Conservation (phyloP, 768 basidiomycete genomes). For the Lyophyllum semitale region DNA sequence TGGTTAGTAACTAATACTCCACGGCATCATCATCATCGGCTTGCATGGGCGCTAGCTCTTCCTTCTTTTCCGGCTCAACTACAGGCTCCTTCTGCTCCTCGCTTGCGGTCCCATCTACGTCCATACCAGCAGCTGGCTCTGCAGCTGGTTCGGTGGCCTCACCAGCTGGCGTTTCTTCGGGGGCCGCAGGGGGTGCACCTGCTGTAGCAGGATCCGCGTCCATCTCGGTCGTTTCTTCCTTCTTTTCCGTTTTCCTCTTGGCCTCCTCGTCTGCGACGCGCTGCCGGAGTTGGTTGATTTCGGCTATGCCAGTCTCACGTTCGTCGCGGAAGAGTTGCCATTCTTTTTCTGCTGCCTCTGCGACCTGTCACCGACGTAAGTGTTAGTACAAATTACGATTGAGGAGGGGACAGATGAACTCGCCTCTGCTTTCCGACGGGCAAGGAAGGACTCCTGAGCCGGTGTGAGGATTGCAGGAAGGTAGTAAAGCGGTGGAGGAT, state of each 20-base stretch:
- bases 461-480: constrained; percentile 70
- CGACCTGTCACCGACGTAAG: constrained; percentile 42
- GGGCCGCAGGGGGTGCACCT: constrained; percentile 13
- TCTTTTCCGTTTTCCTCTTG: constrained; percentile 40
- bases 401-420: constrained; percentile 12
- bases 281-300: constrained; percentile 61
- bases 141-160: not conserved
- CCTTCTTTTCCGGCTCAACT: constrained; percentile 49
- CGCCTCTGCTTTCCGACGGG: constrained; percentile 65
- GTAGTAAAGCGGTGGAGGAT: constrained; percentile 79
- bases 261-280: constrained; percentile 69
- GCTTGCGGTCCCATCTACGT: constrained; percentile 31
- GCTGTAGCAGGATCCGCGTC: constrained; percentile 28
- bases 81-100: constrained; percentile 38
- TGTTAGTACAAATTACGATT: not conserved
- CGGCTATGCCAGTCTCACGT: constrained; percentile 56
- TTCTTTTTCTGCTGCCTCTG: constrained; percentile 65
- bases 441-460: constrained; percentile 69
- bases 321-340: constrained; percentile 68
- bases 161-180: not conserved
- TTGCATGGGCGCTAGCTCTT: constrained; percentile 53
- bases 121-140: constrained; percentile 34
- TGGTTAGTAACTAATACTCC: constrained; percentile 58
- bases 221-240: constrained; percentile 37
- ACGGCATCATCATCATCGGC: constrained; percentile 82